Base-by-base conservation (phyloP, 257 asterid species). In the Ajuga chamaepitys region DNA sequence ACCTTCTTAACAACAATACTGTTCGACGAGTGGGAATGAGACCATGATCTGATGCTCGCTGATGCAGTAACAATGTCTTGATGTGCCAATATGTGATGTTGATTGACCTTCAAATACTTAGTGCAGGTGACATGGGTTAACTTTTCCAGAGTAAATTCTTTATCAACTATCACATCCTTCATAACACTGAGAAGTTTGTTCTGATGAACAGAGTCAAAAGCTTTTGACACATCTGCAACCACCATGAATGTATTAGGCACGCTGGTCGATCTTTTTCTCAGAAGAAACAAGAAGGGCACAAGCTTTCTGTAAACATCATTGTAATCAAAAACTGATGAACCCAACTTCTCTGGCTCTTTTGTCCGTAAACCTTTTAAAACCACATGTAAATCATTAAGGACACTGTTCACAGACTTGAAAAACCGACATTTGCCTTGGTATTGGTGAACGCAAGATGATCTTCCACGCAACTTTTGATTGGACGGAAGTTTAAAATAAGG, bases 301-400 rank as follows among this genome's bases (percentile, higher is more conserved):
- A 85, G 79, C 75, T 75, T 87, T 58, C 69, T 81, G 78, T 87
- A 88, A 69, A 86, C 82, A 67, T 83, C 95, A 64, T 88, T 86
- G 81, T 93, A 93, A 72, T 80, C 85, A 70, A 93, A 93, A 57
- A 88, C 97, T 4, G 99, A 93, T 20, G 97, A 89, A 47, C 97
- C n/a, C n/a, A n/a, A n/a, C n/a, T n/a, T n/a, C n/a, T n/a, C n/a
- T n/a, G n/a, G n/a, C n/a, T n/a, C n/a, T n/a, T n/a, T n/a, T n/a
- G n/a, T n/a, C n/a, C n/a, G n/a, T n/a, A n/a, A n/a, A n/a, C n/a
- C n/a, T n/a, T n/a, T n/a, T n/a, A n/a, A n/a, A n/a, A n/a, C n/a
- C n/a, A n/a, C n/a, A n/a, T n/a, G n/a, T n/a, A n/a, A 73, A 75
- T 80, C 94, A 7, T 66, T 81, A 46, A 93, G 92, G 62, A 79